These are phyloP conservation scores for Phylloporus rhodoxanthus DNA, from an alignment of 768 basidiomycete species.

Conservation along the genomic window DNA sequence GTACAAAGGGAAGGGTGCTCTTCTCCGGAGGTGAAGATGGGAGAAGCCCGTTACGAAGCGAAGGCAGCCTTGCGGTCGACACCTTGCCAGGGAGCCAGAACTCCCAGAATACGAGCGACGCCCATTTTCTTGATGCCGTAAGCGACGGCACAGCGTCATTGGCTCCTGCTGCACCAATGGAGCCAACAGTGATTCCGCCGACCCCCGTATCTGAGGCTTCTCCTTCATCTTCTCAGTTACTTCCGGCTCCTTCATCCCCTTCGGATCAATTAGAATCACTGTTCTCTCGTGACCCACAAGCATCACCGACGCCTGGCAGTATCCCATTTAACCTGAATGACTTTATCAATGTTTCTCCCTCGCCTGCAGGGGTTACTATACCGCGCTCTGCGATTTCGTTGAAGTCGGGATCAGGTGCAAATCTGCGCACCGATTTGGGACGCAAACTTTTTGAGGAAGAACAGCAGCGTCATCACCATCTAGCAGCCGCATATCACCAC, in stretches of 20 bases:
- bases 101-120: slow-evolving; percentile 19
- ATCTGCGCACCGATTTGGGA: slow-evolving; percentile 58
- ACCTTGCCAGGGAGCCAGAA: slow-evolving; percentile 24
- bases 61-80: slow-evolving; percentile 23
- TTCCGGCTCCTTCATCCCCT: slow-evolving; percentile 24
- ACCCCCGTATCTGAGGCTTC: slow-evolving; percentile 26
- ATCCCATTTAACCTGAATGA: slow-evolving; percentile 60
- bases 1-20: slow-evolving; percentile 63
- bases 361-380: slow-evolving; percentile 40
- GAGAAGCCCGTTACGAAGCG: slow-evolving; percentile 25
- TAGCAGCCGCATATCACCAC: slow-evolving; percentile 10
- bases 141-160: slow-evolving; percentile 13
- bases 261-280: slow-evolving; percentile 18
- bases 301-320: slow-evolving; percentile 33
- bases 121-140: slow-evolving; percentile 14
- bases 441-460: slow-evolving; percentile 69
- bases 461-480: slow-evolving; percentile 41
- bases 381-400: slow-evolving; percentile 29
- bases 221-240: slow-evolving; percentile 21
- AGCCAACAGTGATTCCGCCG: slow-evolving; percentile 31
- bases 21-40: slow-evolving; percentile 45
- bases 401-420: slow-evolving; percentile 38
- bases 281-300: slow-evolving; percentile 24
- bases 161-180: slow-evolving; percentile 25
- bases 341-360: slow-evolving; percentile 69